phyloP scores from a whole-genome alignment of 441 rosid genomes.

The Populus hybrid region DNA sequence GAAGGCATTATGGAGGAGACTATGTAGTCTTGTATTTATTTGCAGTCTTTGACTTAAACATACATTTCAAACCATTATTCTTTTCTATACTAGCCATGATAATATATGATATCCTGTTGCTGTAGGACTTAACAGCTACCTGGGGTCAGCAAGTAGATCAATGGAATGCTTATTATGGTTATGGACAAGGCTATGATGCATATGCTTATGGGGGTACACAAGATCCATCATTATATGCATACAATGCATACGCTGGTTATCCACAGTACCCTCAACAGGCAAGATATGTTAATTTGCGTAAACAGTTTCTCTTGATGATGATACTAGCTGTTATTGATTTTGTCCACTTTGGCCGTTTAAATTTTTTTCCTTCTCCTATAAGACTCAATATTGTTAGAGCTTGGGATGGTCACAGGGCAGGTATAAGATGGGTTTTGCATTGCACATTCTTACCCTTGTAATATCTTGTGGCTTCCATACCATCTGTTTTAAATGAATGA shows the following conservation, averaged over 20 bases:
- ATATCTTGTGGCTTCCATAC: not conserved
- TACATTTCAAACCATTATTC: not conserved
- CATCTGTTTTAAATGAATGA: not conserved
- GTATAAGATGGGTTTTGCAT: not conserved
- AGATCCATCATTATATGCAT: constrained; percentile 84
- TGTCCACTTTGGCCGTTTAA: not conserved
- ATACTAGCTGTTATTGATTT: not conserved
- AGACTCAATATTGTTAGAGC: no score
- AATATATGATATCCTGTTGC: constrained; percentile 21
- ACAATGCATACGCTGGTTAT: constrained; percentile 85
- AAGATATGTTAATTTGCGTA: not conserved
- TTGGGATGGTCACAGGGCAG: not conserved
- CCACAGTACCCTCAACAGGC: constrained; percentile 88
- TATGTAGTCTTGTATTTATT: not conserved
- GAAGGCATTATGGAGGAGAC: not conserved
- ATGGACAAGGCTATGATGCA: constrained; percentile 93
- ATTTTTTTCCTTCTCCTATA: not conserved
- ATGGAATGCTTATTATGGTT: constrained; percentile 89
- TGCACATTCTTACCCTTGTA: not conserved
- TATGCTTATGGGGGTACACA: constrained; percentile 75
- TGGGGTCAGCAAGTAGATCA: constrained; percentile 82
- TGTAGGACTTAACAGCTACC: constrained; percentile 58
- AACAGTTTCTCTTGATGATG: not conserved
- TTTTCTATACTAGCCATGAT: constrained; percentile 17
- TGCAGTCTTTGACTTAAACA: not conserved